These are phyloP conservation scores for Berkeleyomyces rouxiae DNA, from an alignment of 2,329 filamentous ascomycete genomes.

Conservation along the genomic window DNA sequence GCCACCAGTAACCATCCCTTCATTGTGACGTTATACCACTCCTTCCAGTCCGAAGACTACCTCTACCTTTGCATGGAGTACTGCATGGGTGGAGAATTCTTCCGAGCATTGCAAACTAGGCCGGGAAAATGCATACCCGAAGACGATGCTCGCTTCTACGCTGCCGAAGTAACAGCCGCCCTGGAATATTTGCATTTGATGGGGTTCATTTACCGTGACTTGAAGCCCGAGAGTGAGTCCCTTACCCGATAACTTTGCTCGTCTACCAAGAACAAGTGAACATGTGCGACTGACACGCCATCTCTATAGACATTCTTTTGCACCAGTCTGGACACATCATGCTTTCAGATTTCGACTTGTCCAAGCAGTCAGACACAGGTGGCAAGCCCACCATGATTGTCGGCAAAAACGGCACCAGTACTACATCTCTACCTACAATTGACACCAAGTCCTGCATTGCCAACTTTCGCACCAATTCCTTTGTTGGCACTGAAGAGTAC, in stretches of 20 bases:
- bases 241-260: too few species aligned
- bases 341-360: conserved; percentile 96
- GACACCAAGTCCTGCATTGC: conserved; percentile 97
- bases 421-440: conserved; percentile 81
- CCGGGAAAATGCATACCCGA: conserved; percentile 96
- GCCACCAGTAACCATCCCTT: conserved; percentile 98
- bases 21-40: conserved; percentile 96
- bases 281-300: conserved; percentile 10
- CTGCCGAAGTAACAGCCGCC: conserved; percentile 90
- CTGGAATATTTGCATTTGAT: conserved; percentile 94
- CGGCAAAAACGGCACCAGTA: conserved; percentile 72
- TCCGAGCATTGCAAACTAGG: conserved; percentile 85
- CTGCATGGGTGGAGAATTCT: conserved; percentile 96
- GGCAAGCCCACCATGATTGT: conserved; percentile 97
- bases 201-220: conserved; percentile 96
- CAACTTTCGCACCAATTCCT: conserved; percentile 95
- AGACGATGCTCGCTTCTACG: conserved; percentile 93
- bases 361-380: conserved; percentile 90
- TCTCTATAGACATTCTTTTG: conserved; percentile 66
- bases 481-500: conserved; percentile 96
- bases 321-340: conserved; percentile 99
- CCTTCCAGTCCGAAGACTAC: conserved; percentile 97
- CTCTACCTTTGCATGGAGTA: conserved; percentile 99
- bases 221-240: conserved; percentile 88
- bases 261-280: too few species aligned